A percentile compares a stretch with the other conserved stretches of the same genome.
These are phyloP conservation scores for Hydrangea macrophylla DNA, from an alignment of 148 eudicot species.

Conservation along the genomic window DNA sequence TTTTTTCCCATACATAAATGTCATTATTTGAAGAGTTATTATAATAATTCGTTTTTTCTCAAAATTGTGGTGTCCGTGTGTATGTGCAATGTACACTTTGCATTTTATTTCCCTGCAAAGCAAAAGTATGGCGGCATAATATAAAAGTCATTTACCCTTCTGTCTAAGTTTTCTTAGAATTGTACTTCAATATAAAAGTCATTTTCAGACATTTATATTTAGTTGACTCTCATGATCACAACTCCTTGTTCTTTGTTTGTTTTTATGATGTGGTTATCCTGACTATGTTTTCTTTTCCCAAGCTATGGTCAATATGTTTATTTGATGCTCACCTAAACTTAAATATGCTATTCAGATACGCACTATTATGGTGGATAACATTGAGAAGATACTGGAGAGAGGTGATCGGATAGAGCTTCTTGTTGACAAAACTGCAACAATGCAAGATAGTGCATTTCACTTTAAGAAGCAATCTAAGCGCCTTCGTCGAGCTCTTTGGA, in stretches of 20 bases:
- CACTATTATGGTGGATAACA: slow-evolving; percentile 93
- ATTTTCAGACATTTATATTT: too few relatives aligned
- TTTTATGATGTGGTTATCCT: too few relatives aligned
- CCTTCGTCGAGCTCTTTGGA: slow-evolving; percentile 94
- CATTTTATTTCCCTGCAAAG: too few relatives aligned
- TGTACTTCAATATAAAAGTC: not conserved
- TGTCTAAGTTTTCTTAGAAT: not conserved
- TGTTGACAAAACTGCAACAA: slow-evolving; percentile 94
- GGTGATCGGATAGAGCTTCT: slow-evolving; percentile 97
- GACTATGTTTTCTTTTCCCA: not conserved
- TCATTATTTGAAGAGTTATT: too few relatives aligned
- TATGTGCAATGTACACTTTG: too few relatives aligned
- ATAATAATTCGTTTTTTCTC: not conserved
- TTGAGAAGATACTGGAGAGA: slow-evolving; percentile 94
- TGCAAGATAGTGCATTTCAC: slow-evolving; percentile 97
- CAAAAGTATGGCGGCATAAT: too few relatives aligned
- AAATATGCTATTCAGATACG: slow-evolving; percentile 58
- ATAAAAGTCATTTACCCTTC: not conserved
- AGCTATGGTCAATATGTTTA: slow-evolving; percentile 1
- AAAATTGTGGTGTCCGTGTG: not conserved
- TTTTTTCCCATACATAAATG: too few relatives aligned
- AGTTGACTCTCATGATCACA: not conserved
- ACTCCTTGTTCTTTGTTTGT: not conserved
- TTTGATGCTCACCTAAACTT: slow-evolving; percentile 6
- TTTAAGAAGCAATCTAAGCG: slow-evolving; percentile 96